Conservation (phyloP, 2,329 filamentous ascomycete species). For the Didymella exigua region DNA sequence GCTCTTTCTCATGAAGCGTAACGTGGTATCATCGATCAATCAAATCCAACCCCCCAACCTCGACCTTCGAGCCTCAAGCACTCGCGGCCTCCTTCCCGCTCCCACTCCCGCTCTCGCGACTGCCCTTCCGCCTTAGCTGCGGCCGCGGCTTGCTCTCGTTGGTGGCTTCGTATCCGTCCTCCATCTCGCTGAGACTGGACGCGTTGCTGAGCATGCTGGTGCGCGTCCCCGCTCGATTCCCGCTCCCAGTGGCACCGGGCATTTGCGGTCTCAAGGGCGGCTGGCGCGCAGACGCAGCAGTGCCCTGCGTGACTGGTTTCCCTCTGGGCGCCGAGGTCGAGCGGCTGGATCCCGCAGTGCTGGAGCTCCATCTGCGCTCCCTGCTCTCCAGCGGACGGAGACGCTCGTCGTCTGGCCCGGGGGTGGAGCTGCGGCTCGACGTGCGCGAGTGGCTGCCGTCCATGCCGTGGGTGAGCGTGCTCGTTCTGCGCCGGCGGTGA, state of each 20-base stretch:
- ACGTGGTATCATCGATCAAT: neutral
- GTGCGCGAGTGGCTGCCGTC: conserved; percentile 41
- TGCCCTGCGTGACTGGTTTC: conserved; percentile 28
- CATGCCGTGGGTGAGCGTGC: conserved; percentile 31
- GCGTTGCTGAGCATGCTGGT: conserved; percentile 42
- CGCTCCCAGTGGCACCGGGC: conserved; percentile 33
- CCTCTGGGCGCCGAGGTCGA: conserved; percentile 23
- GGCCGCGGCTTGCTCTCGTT: conserved; percentile 7
- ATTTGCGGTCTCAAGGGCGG: conserved; percentile 21
- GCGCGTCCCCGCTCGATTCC: conserved; percentile 39
- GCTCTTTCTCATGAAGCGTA: neutral
- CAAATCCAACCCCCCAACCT: neutral
- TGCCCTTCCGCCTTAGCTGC: conserved; percentile 6
- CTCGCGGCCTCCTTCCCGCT: conserved; percentile 10
- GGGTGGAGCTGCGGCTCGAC: conserved; percentile 40
- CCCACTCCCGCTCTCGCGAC: conserved; percentile 9
- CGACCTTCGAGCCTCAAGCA: neutral
- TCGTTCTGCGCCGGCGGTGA: conserved; percentile 37
- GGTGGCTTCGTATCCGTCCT: conserved; percentile 16
- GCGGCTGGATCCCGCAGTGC: conserved; percentile 38
- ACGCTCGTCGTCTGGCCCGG: conserved; percentile 34
- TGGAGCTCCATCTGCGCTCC: conserved; percentile 44
- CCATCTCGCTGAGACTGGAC: conserved; percentile 28
- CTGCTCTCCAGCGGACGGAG: conserved; percentile 29
- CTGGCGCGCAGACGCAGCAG: conserved; percentile 36